A percentile compares a stretch with the other conserved stretches of the same genome.
These are phyloP conservation scores for Tetrahymena borealis DNA, from an alignment of 73 alveolate species.

Conservation along the genomic window DNA sequence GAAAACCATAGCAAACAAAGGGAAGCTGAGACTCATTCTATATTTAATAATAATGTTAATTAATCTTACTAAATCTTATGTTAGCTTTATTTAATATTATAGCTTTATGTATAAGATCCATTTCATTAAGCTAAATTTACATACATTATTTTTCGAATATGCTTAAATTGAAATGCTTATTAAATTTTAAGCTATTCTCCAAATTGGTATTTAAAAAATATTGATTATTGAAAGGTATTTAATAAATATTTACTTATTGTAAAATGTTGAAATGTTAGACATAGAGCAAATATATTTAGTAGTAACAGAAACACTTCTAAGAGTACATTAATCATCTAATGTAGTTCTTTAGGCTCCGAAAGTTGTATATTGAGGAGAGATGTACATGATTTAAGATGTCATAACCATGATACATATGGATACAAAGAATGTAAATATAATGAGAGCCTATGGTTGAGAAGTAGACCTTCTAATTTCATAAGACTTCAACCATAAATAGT, in stretches of 20 bases:
- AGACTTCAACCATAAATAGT: constrained; percentile 35
- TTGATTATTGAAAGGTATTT: neutral
- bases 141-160: no score
- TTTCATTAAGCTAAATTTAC: no score
- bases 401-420: constrained; percentile 55
- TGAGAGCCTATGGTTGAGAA: constrained; percentile 58
- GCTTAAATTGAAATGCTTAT: no score
- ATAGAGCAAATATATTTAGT: constrained; percentile 29
- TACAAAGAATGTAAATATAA: constrained; percentile 43
- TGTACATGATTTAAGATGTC: constrained; percentile 49
- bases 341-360: constrained; percentile 46
- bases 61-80: no score
- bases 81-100: no score
- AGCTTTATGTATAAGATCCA: no score
- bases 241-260: constrained; percentile 10
- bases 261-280: constrained; percentile 37
- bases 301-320: constrained; percentile 11
- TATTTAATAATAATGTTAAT: no score
- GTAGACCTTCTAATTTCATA: constrained; percentile 51
- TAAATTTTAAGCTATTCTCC: no score
- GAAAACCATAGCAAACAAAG: constrained; percentile 40
- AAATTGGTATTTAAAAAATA: neutral
- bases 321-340: constrained; percentile 13
- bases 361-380: constrained; percentile 65
- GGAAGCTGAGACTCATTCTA: constrained; percentile 37